These are phyloP conservation scores for Xylaria bambusicola DNA, from an alignment of 495 filamentous ascomycete genomes.

Conservation along the genomic window DNA sequence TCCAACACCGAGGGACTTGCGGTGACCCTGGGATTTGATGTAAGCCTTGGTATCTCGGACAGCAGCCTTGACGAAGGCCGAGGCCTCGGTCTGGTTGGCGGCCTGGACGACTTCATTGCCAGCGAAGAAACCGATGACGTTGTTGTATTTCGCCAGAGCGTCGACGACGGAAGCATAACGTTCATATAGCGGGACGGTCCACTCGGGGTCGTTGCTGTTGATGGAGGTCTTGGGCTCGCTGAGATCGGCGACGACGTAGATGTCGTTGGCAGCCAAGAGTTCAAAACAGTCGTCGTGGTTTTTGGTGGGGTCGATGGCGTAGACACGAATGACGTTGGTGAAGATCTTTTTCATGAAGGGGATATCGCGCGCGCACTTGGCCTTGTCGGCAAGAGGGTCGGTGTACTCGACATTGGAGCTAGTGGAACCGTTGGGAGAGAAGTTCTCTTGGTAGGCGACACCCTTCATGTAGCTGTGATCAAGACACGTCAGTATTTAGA, in stretches of 20 bases:
- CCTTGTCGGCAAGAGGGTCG: conserved; percentile 71
- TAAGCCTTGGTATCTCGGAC: conserved; percentile 96
- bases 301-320: conserved; percentile 77
- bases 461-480: conserved; percentile 65
- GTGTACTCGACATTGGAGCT: conserved; percentile 44
- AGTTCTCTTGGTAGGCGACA: conserved; percentile 79
- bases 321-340: conserved; percentile 92
- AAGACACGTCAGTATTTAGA: background rate
- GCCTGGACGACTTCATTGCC: conserved; percentile 94
- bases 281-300: conserved; percentile 85
- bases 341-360: conserved; percentile 71
- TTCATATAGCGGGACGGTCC: conserved; percentile 71
- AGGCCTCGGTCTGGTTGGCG: conserved; percentile 75
- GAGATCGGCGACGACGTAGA: conserved; percentile 92
- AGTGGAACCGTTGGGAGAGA: conserved; percentile 41
- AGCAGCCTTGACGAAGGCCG: conserved; percentile 93
- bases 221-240: conserved; percentile 78
- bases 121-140: conserved; percentile 94
- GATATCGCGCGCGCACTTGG: conserved; percentile 76
- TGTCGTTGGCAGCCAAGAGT: conserved; percentile 77
- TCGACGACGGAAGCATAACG: conserved; percentile 87
- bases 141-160: conserved; percentile 72
- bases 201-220: conserved; percentile 72
- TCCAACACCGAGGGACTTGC: conserved; percentile 70
- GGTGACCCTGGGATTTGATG: conserved; percentile 65